Evolutionary conservation across 208 protist species (phyloP).

Genomic region (Leishmania tropica): DNA sequence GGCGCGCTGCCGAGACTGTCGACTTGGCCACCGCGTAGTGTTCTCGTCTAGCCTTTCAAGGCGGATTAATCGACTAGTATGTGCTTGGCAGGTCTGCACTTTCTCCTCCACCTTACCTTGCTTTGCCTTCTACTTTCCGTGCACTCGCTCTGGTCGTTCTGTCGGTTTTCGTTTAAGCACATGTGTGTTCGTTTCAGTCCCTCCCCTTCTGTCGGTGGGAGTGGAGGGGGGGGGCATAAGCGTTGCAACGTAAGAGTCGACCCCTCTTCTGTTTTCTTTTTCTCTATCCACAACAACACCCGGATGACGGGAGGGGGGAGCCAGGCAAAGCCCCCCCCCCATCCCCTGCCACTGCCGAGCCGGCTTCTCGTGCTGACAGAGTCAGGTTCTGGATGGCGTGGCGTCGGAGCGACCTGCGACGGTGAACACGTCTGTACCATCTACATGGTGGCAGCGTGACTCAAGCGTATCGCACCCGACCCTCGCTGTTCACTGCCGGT

Average conservation of each 20-base stretch:
- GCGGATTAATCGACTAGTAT: background rate
- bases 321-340: background rate
- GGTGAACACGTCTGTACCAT: background rate
- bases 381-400: background rate
- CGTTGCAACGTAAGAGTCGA: background rate
- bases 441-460: background rate
- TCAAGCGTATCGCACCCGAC: background rate
- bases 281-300: background rate
- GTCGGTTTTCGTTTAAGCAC: slow-evolving; percentile 11
- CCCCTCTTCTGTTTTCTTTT: background rate
- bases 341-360: background rate
- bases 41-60: background rate
- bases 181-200: slow-evolving; percentile 7
- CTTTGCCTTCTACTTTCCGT: slow-evolving; percentile 9
- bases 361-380: background rate
- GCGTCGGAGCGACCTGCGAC: background rate
- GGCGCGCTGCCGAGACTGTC: background rate
- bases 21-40: background rate
- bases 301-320: background rate
- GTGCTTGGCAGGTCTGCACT: background rate
- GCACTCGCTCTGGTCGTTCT: background rate
- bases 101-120: background rate
- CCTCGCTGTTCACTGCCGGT: background rate
- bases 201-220: background rate
- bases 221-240: background rate